Evolutionary conservation across 106 monocot genomes (phyloP).

Genomic region (Vanilla planifolia): DNA sequence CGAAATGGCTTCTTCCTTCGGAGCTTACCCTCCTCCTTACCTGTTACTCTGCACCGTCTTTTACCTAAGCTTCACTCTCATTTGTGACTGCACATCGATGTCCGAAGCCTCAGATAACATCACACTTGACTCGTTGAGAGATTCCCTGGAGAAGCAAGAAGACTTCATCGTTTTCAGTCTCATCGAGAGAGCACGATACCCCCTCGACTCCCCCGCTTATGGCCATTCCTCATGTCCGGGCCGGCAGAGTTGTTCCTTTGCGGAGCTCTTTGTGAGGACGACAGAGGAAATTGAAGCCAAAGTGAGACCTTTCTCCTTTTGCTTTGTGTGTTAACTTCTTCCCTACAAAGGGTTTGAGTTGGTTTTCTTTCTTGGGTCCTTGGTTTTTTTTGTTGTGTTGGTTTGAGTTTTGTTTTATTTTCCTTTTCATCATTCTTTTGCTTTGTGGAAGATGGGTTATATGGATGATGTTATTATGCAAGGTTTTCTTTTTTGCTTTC

Average conservation of each 20-base stretch:
- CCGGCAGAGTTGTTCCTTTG: constrained; percentile 8
- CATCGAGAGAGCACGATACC: constrained; percentile 52
- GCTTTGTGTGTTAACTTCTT: too few species aligned
- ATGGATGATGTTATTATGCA: too few species aligned
- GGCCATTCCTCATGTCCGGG: constrained; percentile 4
- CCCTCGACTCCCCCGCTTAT: constrained; percentile 39
- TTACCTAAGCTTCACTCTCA: not conserved
- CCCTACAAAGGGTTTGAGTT: too few species aligned
- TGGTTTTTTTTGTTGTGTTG: too few species aligned
- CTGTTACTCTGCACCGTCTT: not conserved
- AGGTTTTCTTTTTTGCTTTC: too few species aligned
- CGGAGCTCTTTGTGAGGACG: constrained; percentile 40
- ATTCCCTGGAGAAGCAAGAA: constrained; percentile 43
- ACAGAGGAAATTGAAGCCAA: constrained; percentile 48
- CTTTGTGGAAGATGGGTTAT: too few species aligned
- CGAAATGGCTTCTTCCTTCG: constrained; percentile 1
- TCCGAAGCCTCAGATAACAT: too few species aligned
- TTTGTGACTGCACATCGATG: too few species aligned
- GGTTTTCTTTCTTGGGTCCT: too few species aligned
- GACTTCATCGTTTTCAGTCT: constrained; percentile 77
- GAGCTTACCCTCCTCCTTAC: not conserved
- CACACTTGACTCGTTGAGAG: constrained; percentile 47
- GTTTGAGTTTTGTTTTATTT: too few species aligned
- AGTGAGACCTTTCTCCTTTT: constrained; percentile 19
- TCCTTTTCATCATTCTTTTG: too few species aligned